A percentile compares a stretch with the other conserved stretches of the same genome.
Conservation (phyloP, 2,329 filamentous ascomycete genomes). For the Fusarium miscanthi region DNA sequence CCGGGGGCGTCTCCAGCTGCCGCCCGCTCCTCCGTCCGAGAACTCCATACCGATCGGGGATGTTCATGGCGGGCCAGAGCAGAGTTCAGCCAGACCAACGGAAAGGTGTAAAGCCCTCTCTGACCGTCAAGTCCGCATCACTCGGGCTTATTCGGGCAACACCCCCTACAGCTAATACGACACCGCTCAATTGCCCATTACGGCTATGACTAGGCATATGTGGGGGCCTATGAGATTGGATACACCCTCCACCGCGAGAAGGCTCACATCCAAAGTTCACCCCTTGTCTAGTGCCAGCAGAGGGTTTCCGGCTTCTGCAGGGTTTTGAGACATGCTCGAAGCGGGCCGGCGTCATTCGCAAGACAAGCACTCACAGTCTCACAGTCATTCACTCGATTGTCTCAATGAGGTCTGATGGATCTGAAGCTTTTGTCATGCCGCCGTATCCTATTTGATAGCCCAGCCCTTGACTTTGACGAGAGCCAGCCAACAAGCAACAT, state of each 20-base stretch:
- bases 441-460: conserved; percentile 24
- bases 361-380: conserved; percentile 30
- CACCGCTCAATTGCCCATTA: conserved; percentile 4
- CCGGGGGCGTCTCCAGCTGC: conserved; percentile 37
- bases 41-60: conserved; percentile 46
- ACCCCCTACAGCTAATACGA: conserved; percentile 20
- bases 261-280: background rate
- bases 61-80: conserved; percentile 42
- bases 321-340: conserved; percentile 33
- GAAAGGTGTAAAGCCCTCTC: conserved; percentile 27
- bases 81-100: conserved; percentile 45
- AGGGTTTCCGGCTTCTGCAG: conserved; percentile 20
- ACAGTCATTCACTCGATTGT: conserved; percentile 11
- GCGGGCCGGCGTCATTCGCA: conserved; percentile 39
- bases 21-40: conserved; percentile 45
- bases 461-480: conserved; percentile 15
- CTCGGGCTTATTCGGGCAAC: conserved; percentile 22
- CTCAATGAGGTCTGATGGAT: conserved; percentile 25
- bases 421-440: conserved; percentile 26
- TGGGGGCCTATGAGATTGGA: conserved; percentile 1
- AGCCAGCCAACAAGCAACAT: conserved; percentile 29
- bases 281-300: conserved; percentile 6
- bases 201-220: conserved; percentile 18
- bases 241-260: conserved; percentile 20
- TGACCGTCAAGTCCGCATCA: conserved; percentile 36